Percentiles rank a stretch among this genome's conserved stretches.
phyloP scores from a whole-genome alignment of 768 basidiomycete species.

The Clitopilus passeckerianus region DNA sequence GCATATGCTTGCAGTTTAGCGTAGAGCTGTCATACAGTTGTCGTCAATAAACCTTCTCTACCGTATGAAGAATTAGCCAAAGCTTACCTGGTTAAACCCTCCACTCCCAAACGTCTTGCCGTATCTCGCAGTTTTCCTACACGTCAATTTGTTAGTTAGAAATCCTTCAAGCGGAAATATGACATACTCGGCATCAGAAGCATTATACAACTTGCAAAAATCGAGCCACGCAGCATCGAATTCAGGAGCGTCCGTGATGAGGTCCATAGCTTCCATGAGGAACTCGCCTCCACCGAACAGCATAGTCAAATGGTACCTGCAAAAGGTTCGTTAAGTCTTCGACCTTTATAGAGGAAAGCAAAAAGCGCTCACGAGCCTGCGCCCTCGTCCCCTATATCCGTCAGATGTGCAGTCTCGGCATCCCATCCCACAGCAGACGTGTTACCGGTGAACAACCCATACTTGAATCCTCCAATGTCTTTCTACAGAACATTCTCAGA shows the following conservation, averaged over 20 bases:
- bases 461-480: conserved; percentile 31
- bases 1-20: conserved; percentile 34
- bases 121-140: conserved; percentile 29
- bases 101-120: conserved; percentile 28
- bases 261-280: conserved; percentile 34
- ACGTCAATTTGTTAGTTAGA: not conserved
- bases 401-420: conserved; percentile 29
- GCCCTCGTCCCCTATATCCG: conserved; percentile 30
- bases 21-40: conserved; percentile 19
- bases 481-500: conserved; percentile 9
- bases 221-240: conserved; percentile 36
- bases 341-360: not conserved
- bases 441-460: conserved; percentile 30
- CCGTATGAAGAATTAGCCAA: not conserved
- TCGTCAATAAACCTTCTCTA: not conserved
- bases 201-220: conserved; percentile 31
- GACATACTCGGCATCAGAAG: conserved; percentile 26
- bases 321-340: not conserved
- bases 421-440: conserved; percentile 32
- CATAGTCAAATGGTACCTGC: conserved; percentile 28
- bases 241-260: conserved; percentile 26
- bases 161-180: not conserved
- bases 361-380: conserved; percentile 19
- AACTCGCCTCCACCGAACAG: conserved; percentile 32
- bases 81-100: conserved; percentile 24